Evolutionary conservation across 495 filamentous ascomycete species (phyloP).

Genomic region (Neurospora discreta): DNA sequence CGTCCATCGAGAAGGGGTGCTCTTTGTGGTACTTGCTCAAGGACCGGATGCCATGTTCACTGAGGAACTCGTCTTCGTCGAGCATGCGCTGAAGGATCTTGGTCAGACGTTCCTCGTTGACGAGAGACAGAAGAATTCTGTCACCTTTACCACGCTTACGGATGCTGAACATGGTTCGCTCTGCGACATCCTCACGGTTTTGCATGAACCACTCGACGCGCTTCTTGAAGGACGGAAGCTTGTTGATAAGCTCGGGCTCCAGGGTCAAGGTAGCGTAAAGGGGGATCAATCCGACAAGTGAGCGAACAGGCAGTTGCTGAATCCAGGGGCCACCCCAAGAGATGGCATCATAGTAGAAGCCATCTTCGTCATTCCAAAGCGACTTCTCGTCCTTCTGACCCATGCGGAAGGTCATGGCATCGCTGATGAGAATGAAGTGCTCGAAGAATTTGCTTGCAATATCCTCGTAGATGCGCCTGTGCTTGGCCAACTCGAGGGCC

Average conservation of each 20-base stretch:
- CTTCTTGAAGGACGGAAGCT: slow-evolving; percentile 88
- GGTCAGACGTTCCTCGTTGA: slow-evolving; percentile 76
- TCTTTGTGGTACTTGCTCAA: slow-evolving; percentile 89
- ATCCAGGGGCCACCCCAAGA: slow-evolving; percentile 88
- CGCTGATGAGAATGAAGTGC: slow-evolving; percentile 94
- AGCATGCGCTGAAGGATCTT: slow-evolving; percentile 86
- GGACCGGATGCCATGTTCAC: slow-evolving; percentile 82
- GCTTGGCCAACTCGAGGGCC: slow-evolving; percentile 84
- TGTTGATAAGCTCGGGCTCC: slow-evolving; percentile 85
- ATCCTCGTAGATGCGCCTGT: slow-evolving; percentile 92
- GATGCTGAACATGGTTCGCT: slow-evolving; percentile 89
- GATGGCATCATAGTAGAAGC: slow-evolving; percentile 98
- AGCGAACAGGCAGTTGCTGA: slow-evolving; percentile 82
- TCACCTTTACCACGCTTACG: slow-evolving; percentile 78
- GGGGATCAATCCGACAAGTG: slow-evolving; percentile 86
- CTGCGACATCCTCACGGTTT: slow-evolving; percentile 71
- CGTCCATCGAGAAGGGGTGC: slow-evolving; percentile 87
- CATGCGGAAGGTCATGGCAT: slow-evolving; percentile 87
- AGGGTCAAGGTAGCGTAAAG: slow-evolving; percentile 85
- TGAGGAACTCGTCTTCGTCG: slow-evolving; percentile 86
- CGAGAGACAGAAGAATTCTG: slow-evolving; percentile 72
- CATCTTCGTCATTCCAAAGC: slow-evolving; percentile 89
- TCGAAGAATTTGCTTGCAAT: slow-evolving; percentile 98
- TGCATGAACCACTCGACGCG: slow-evolving; percentile 87
- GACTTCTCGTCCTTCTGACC: slow-evolving; percentile 67